Evolutionary conservation across 139 green algal species (phyloP).

Genomic region (Penium margaritaceum): DNA sequence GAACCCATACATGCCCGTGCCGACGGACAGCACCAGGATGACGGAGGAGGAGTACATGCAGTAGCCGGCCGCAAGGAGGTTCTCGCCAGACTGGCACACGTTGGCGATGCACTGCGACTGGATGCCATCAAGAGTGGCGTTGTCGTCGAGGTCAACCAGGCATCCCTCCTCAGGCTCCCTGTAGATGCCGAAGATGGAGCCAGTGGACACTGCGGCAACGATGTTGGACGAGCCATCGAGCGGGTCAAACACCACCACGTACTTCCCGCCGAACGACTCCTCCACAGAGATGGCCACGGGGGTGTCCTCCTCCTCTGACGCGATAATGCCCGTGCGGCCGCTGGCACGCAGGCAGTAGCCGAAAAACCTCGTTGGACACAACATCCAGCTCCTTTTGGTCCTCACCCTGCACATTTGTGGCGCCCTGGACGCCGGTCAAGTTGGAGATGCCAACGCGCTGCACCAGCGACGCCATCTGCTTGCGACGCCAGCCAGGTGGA

Average conservation of each 20-base stretch:
- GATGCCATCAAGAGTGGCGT: constrained; percentile 24
- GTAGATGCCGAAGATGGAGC: constrained; percentile 96
- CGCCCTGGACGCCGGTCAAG: constrained; percentile 62
- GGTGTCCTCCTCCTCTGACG: constrained; percentile 92
- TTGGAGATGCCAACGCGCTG: constrained; percentile 83
- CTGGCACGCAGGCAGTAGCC: constrained; percentile 72
- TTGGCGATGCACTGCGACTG: constrained; percentile 71
- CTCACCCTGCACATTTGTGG: constrained; percentile 67
- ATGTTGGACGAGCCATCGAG: constrained; percentile 97
- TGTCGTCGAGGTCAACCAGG: constrained; percentile 37
- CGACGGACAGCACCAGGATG: constrained; percentile 84
- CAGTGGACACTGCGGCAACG: constrained; percentile 82
- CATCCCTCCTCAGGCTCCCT: constrained; percentile 33
- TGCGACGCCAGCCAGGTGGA: constrained; percentile 90
- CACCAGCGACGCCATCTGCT: constrained; percentile 92
- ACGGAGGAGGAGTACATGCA: constrained; percentile 84
- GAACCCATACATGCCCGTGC: constrained; percentile 81
- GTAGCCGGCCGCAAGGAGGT: constrained; percentile 83
- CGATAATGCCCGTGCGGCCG: constrained; percentile 79
- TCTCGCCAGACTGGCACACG: constrained; percentile 83
- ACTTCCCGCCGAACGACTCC: constrained; percentile 89
- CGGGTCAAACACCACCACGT: constrained; percentile 95
- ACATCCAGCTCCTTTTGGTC: constrained; percentile 99
- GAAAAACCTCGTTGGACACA: constrained; percentile 95
- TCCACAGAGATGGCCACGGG: constrained; percentile 80